Evolutionary conservation across 257 asterid genomes (phyloP).

Genomic region (Osmanthus fragrans): DNA sequence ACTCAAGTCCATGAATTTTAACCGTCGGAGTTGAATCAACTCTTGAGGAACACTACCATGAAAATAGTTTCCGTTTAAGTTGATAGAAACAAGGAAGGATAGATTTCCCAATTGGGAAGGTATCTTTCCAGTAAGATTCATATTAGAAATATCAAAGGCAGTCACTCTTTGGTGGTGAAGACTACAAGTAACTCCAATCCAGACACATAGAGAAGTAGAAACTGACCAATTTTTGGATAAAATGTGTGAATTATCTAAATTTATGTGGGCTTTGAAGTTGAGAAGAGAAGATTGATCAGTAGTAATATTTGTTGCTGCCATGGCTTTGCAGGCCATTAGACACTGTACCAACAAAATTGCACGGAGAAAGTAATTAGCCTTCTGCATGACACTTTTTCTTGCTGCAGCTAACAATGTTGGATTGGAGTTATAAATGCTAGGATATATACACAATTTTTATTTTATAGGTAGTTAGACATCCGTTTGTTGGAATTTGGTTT

Average conservation of each 20-base stretch:
- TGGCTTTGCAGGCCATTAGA: neutral
- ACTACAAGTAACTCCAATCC: constrained; percentile 41
- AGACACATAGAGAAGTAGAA: constrained; percentile 27
- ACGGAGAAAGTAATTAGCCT: neutral
- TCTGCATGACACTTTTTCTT: too few relatives aligned
- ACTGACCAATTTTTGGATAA: constrained; percentile 31
- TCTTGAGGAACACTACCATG: constrained; percentile 26
- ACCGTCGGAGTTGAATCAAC: constrained; percentile 22
- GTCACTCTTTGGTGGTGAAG: constrained; percentile 36
- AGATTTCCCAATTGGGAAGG: constrained; percentile 14
- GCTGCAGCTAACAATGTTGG: too few relatives aligned
- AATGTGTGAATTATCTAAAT: constrained; percentile 19
- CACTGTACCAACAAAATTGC: neutral
- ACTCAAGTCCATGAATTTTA: constrained; percentile 13
- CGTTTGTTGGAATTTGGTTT: too few relatives aligned
- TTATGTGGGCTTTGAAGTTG: constrained; percentile 32
- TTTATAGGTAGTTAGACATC: too few relatives aligned
- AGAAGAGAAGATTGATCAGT: constrained; percentile 40
- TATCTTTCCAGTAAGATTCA: constrained; percentile 29
- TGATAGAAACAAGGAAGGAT: constrained; percentile 32
- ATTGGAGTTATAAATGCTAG: neutral
- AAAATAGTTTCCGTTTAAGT: constrained; percentile 32
- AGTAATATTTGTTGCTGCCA: constrained; percentile 17
- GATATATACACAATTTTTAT: too few relatives aligned
- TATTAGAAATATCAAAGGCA: constrained; percentile 19